These are phyloP conservation scores for Daldinia vernicosa DNA, from an alignment of 495 filamentous ascomycete species.

Conservation along the genomic window DNA sequence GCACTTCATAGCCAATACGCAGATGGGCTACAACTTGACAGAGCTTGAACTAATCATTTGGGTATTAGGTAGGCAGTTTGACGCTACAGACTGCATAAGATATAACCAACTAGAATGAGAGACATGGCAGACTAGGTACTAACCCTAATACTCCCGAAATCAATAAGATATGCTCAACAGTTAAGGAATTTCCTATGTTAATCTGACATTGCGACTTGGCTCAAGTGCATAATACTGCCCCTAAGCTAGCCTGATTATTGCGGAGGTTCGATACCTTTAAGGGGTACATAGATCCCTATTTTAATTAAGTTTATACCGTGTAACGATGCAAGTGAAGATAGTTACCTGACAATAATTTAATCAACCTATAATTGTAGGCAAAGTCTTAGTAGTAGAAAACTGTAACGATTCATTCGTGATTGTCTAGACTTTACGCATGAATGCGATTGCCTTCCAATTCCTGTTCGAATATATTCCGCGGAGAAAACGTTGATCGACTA, in stretches of 20 bases:
- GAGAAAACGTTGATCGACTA: neutral
- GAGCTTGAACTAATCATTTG: neutral
- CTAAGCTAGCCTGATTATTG: neutral
- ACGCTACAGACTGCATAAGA: neutral
- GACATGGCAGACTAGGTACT: neutral
- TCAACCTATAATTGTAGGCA: no score
- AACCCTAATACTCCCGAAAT: neutral
- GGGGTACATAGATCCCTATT: no score
- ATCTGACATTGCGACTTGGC: neutral
- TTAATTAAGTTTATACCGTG: neutral
- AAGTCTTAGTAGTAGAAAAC: no score
- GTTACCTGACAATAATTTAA: no score
- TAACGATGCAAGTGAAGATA: neutral
- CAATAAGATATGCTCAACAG: neutral
- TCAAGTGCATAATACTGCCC: neutral
- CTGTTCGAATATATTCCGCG: neutral
- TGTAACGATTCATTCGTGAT: no score
- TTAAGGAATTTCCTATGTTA: conserved; percentile 14
- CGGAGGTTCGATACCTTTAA: neutral
- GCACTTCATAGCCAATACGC: neutral
- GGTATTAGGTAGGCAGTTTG: neutral
- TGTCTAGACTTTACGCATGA: no score
- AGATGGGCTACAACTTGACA: neutral
- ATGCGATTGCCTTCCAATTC: neutral
- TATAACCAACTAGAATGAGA: neutral